Evolutionary conservation across 2,329 filamentous ascomycete genomes (phyloP), one percentile per base, ranked within the genome.

Genomic region (Neurospora crassa): DNA sequence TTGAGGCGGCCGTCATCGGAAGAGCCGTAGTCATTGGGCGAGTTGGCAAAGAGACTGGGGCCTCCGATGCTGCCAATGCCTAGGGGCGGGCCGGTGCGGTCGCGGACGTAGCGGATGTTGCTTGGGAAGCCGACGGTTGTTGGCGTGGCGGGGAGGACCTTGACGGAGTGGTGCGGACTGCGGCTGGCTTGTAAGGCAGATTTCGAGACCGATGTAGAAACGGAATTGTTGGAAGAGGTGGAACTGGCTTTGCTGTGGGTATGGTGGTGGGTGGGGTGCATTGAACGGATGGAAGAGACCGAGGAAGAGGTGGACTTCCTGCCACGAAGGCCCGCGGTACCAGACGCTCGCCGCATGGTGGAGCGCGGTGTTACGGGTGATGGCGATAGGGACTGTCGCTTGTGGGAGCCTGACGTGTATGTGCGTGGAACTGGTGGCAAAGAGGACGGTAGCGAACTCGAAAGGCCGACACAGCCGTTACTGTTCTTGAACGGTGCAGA

Each of bases 291-390:
- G 0, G 94, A 97, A 0, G 94, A 97, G 18, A 99, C 90, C 0
- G 94, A 98, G 0, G 94, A 97, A 0, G 94, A 97, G 0, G 96
- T 99, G 0, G 95, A 98, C 80, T 98, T 98, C 73, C 96, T 89
- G 45, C 96, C 95, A 40, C 94, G 89, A 67, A 98, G 86, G 40
- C 95, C 94, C 63, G 87, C 89, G 5, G 93, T 86, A 59, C 94
- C 94, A 5, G 93, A 97, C 2, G 93, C 89, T 43, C 94, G 91
- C 12, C 96, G 90, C 77, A 96, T 91, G 0, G 92, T 92, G 5
- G 93, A 94, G 47, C 94, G 91, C 3, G 96, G 95, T 0, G 96
- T 98, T 53, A 97, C 81, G 0, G 96, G 95, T 2, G 90, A 91
- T 0, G 96, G 96, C 0, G 93, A 97, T 11, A 96, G 82, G 0